Base-by-base conservation (phyloP, 179 eudicot species). In the Camellia oleifera region DNA sequence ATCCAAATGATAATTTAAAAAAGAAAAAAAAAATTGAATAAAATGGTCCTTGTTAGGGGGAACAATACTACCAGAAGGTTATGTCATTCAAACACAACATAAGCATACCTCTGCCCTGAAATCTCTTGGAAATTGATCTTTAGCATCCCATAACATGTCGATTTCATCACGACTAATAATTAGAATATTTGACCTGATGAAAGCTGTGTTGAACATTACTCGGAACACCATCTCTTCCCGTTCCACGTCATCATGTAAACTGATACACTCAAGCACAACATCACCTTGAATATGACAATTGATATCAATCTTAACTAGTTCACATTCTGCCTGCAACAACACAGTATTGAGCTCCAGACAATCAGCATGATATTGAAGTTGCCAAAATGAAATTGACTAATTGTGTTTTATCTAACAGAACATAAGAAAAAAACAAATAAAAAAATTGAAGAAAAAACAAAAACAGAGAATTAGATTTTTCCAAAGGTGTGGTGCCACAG, bases 261-360 rank as follows among this genome's bases (percentile, higher is more conserved):
- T 86, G 74, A 86, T 80, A 88, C 98, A 94, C 86, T 94, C 97
- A 14, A 94, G 85, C 63, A 94, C 94, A 81, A 93, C 87, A 85
- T 94, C 98, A n/a, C 98, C 98, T 93, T 88, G 97, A 75, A 93
- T 83, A 77, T 85, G 80, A 88, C 98, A 94, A 66, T 91, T 86
- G 84, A 94, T 85, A 77, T 94, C 97, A 83, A 94, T 90, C 86
- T 93, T 92, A 61, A 88, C 91, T 69, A 94, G 85, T 88, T 87
- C 95, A 69, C 90, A 83, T 83, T 94, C 98, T 75, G 81, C 89
- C 98, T 94, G 93, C 82, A 85, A 76, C 66, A 40, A 77, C 72
- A 82, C 26, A 46, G n/a, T 68, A 68, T 68, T 42, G 52, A 61
- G 53, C 71, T 44, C 56, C 50, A 44, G 54, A 44, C 5, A 46